phyloP scores from a whole-genome alignment of 2,329 filamentous ascomycete species.

The Fusarium torulosum region DNA sequence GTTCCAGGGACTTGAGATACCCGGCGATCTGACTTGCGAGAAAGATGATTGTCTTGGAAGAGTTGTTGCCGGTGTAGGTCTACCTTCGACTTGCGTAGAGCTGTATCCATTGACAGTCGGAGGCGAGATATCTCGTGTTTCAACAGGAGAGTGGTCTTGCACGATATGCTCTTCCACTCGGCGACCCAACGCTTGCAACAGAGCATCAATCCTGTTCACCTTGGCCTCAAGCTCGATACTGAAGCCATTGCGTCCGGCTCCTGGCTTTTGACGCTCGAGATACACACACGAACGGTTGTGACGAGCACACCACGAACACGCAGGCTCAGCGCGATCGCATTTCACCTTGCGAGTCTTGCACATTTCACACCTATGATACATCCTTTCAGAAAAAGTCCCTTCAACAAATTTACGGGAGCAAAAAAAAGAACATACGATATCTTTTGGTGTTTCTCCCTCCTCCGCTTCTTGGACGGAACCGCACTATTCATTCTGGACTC shows the following conservation, averaged over 20 bases:
- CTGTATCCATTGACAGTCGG: constrained; percentile 54
- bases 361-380: constrained; percentile 55
- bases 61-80: constrained; percentile 42
- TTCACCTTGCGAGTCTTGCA: constrained; percentile 62
- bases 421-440: constrained; percentile 53
- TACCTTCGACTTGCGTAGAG: constrained; percentile 48
- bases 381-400: background rate
- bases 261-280: constrained; percentile 77
- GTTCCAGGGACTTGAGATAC: constrained; percentile 54
- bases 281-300: constrained; percentile 77
- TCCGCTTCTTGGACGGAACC: constrained; percentile 54
- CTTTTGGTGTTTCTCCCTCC: constrained; percentile 58
- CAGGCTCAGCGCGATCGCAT: constrained; percentile 67
- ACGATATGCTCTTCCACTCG: constrained; percentile 59
- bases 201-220: constrained; percentile 65
- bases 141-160: constrained; percentile 48
- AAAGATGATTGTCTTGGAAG: constrained; percentile 37
- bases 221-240: constrained; percentile 70
- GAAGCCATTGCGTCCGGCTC: constrained; percentile 71
- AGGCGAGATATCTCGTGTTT: constrained; percentile 43
- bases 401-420: constrained; percentile 4
- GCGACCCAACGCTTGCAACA: constrained; percentile 58
- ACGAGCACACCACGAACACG: constrained; percentile 78
- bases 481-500: constrained; percentile 46
- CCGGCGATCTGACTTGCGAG: constrained; percentile 55